Evolutionary conservation across 2,329 filamentous ascomycete genomes (phyloP).

Genomic region (Scedosporium dehoogii): DNA sequence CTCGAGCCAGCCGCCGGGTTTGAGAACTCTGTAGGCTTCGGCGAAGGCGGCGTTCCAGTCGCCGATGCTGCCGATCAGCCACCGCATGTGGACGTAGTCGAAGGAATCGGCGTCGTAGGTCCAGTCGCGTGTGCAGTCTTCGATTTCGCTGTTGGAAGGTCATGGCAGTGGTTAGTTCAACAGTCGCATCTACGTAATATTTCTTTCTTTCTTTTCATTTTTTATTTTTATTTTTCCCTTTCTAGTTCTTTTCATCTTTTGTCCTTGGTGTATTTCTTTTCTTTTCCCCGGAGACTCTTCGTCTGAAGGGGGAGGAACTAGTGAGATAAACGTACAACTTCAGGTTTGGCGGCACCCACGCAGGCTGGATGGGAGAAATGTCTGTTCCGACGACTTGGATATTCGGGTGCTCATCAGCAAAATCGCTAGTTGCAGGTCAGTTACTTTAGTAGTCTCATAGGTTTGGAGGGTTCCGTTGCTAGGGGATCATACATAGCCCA

Average conservation of each 20-base stretch:
- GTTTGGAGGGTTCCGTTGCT: background rate
- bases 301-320: conserved; percentile 20
- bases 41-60: conserved; percentile 45
- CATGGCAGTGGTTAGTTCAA: too few species aligned
- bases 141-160: conserved; percentile 30
- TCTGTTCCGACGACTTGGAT: conserved; percentile 40
- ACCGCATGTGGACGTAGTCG: conserved; percentile 51
- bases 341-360: conserved; percentile 34
- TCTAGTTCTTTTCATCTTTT: too few species aligned
- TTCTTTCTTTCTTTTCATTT: too few species aligned
- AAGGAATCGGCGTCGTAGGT: conserved; percentile 40
- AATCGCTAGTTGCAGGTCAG: conserved; percentile 32
- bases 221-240: too few species aligned
- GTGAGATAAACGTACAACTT: conserved; percentile 13
- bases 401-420: conserved; percentile 31
- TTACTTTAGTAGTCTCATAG: background rate
- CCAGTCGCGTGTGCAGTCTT: conserved; percentile 43
- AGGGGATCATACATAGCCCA: conserved; percentile 27
- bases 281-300: conserved; percentile 27
- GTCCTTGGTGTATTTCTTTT: conserved; percentile 17
- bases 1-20: conserved; percentile 33
- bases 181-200: too few species aligned
- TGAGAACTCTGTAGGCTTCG: conserved; percentile 36
- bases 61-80: conserved; percentile 43
- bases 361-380: conserved; percentile 45